Evolutionary conservation across 331 rosid species (phyloP).

Genomic region (Rosa hybrid): DNA sequence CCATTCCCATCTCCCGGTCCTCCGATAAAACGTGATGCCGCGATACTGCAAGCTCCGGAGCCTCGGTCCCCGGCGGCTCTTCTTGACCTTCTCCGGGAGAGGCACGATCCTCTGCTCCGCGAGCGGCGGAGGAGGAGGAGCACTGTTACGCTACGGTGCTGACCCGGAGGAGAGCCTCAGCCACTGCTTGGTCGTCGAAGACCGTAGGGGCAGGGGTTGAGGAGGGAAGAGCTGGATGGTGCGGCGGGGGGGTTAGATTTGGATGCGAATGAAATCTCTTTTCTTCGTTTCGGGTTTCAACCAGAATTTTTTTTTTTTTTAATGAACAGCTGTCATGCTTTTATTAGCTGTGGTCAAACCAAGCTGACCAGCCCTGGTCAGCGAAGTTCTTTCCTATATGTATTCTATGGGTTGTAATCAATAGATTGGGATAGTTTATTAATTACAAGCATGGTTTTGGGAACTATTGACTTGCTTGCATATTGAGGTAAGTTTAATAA

Average conservation of each 20-base stretch:
- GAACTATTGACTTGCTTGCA: background rate
- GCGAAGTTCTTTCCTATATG: no score
- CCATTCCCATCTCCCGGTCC: constrained; percentile 97
- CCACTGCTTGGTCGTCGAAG: constrained; percentile 38
- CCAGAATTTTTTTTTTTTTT: no score
- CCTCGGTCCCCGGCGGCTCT: constrained; percentile 92
- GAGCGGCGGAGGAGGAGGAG: background rate
- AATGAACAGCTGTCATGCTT: no score
- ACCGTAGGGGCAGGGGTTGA: constrained; percentile 4
- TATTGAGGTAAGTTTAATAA: background rate
- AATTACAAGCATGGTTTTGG: background rate
- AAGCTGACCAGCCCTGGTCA: no score
- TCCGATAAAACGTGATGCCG: constrained; percentile 85
- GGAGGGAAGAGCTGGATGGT: constrained; percentile 69
- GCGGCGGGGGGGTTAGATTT: background rate
- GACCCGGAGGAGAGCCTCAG: constrained; percentile 28
- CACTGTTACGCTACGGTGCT: constrained; percentile 29
- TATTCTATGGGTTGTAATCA: no score
- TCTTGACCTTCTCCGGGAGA: constrained; percentile 49
- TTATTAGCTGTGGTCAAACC: no score
- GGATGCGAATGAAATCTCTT: no score
- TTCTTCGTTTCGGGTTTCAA: no score
- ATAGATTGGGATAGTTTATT: background rate
- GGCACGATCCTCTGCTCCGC: constrained; percentile 37
- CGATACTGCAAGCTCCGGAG: constrained; percentile 92